Conservation (phyloP, 768 basidiomycete genomes). For the Sistotremastrum niveocremeum region DNA sequence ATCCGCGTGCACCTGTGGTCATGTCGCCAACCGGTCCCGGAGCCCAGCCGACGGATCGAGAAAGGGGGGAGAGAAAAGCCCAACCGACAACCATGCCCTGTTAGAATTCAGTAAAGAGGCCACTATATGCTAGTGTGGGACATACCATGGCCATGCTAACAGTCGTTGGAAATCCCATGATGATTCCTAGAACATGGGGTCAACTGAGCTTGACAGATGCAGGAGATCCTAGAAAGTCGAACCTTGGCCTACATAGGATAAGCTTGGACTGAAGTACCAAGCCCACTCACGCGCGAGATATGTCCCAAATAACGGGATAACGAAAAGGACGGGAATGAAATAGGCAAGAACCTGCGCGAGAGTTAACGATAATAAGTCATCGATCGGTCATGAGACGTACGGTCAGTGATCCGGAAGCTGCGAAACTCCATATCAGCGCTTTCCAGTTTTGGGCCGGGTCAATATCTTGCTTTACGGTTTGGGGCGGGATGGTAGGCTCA, state of each 20-base stretch:
- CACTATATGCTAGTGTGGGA: conserved; percentile 4
- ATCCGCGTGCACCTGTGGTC: conserved; percentile 79
- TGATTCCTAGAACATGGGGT: conserved; percentile 46
- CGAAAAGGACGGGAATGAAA: conserved; percentile 80
- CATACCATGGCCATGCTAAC: conserved; percentile 81
- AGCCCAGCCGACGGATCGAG: conserved; percentile 79
- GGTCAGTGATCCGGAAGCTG: conserved; percentile 59
- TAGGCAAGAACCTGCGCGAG: conserved; percentile 59
- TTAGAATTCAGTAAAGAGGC: neutral
- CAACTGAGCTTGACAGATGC: conserved; percentile 2
- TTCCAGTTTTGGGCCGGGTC: conserved; percentile 64
- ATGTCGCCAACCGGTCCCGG: conserved; percentile 86
- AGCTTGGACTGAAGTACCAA: conserved; percentile 86
- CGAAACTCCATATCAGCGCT: conserved; percentile 66
- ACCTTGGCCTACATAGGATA: conserved; percentile 92
- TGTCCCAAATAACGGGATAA: conserved; percentile 73
- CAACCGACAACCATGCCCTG: conserved; percentile 96
- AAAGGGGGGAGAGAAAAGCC: conserved; percentile 83
- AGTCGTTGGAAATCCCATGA: conserved; percentile 95
- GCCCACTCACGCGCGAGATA: conserved; percentile 80
- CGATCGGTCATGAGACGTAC: conserved; percentile 28
- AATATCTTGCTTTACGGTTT: conserved; percentile 23
- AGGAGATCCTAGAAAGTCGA: conserved; percentile 4
- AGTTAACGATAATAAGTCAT: neutral
- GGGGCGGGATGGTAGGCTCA: conserved; percentile 2